phyloP scores from a whole-genome alignment of 129 eudicot species.

The Mikania micrantha region DNA sequence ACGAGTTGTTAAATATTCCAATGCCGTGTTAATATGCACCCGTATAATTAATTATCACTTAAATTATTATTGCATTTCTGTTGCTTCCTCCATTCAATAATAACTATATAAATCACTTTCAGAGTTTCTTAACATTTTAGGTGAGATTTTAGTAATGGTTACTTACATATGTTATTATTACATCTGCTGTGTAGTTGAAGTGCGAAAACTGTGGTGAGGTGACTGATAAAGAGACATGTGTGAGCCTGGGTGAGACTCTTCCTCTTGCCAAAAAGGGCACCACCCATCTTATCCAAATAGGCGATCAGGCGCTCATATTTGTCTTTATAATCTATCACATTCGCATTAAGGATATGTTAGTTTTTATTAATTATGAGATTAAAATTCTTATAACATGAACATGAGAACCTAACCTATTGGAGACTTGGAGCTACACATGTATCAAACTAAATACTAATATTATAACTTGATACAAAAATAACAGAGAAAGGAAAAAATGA shows the following conservation, averaged over 20 bases:
- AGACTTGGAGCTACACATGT: background rate
- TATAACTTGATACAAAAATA: background rate
- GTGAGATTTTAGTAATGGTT: background rate
- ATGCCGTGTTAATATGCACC: background rate
- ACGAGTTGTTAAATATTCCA: background rate
- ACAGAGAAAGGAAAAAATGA: background rate
- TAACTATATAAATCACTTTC: slow-evolving; percentile 13
- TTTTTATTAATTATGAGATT: background rate
- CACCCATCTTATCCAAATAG: slow-evolving; percentile 56
- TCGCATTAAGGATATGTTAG: background rate
- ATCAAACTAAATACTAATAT: background rate
- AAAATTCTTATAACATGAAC: background rate
- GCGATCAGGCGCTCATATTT: background rate
- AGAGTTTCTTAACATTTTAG: background rate
- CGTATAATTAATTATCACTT: background rate
- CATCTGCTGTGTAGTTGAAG: slow-evolving; percentile 24
- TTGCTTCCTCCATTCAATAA: background rate
- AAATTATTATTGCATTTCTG: background rate
- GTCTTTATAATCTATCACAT: background rate
- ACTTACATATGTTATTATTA: background rate
- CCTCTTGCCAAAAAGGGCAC: slow-evolving; percentile 41
- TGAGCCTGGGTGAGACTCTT: slow-evolving; percentile 60
- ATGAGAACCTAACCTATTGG: slow-evolving; percentile 3
- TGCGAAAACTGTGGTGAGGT: slow-evolving; percentile 40
- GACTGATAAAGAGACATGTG: slow-evolving; percentile 43